phyloP scores from a whole-genome alignment of 192 early-diverging fungal genomes.

The Rhizoclosmatium sp. region DNA sequence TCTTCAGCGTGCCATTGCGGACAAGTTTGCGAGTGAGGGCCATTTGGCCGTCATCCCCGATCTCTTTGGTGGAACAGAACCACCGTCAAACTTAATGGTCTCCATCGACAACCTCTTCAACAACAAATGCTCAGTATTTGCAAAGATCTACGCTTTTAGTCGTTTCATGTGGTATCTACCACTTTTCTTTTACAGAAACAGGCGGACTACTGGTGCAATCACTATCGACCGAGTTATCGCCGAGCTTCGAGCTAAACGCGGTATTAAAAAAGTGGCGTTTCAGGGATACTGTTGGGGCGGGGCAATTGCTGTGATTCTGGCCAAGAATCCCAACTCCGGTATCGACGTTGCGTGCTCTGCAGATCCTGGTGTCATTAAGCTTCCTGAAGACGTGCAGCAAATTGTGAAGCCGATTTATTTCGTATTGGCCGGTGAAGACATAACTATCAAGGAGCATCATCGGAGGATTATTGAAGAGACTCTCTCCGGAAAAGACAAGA shows the following conservation, averaged over 20 bases:
- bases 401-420: slow-evolving; percentile 27
- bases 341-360: slow-evolving; percentile 21
- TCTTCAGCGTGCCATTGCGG: slow-evolving; percentile 37
- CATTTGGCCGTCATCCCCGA: slow-evolving; percentile 35
- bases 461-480: slow-evolving; percentile 7
- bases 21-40: slow-evolving; percentile 37
- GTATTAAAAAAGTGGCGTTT: slow-evolving; percentile 20
- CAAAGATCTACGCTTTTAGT: slow-evolving; percentile 17
- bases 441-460: slow-evolving; percentile 1
- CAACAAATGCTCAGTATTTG: neutral
- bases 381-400: slow-evolving; percentile 23
- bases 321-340: slow-evolving; percentile 6
- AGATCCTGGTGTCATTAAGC: slow-evolving; percentile 20
- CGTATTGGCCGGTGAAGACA: slow-evolving; percentile 12
- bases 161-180: slow-evolving; percentile 23
- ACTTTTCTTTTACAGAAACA: slow-evolving; percentile 19
- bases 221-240: slow-evolving; percentile 17
- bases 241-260: slow-evolving; percentile 10
- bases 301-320: slow-evolving; percentile 5
- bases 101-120: neutral
- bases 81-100: slow-evolving; percentile 18
- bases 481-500: neutral
- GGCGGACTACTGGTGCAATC: neutral
- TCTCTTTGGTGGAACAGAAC: slow-evolving; percentile 31
- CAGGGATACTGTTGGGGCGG: slow-evolving; percentile 37